These are phyloP conservation scores for Spathaspora passalidarum DNA, from an alignment of 805 yeast species.

Conservation along the genomic window DNA sequence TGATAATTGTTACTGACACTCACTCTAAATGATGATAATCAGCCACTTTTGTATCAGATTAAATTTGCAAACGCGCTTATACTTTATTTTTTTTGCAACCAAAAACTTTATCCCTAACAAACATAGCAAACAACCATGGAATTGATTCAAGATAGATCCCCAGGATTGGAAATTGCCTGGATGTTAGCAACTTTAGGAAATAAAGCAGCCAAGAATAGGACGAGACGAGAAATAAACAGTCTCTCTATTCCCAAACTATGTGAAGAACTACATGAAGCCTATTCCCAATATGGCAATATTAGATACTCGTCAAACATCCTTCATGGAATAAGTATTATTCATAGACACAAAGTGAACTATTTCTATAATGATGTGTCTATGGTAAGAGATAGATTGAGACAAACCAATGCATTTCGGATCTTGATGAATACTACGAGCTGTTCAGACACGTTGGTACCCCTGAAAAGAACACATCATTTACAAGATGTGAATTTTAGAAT, in stretches of 20 bases:
- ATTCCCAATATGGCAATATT: constrained; percentile 6
- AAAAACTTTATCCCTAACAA: not conserved
- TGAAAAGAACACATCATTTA: not conserved
- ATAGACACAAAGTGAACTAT: constrained; percentile 47
- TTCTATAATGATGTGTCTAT: constrained; percentile 30
- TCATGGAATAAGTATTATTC: constrained; percentile 47
- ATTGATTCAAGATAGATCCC: constrained; percentile 1
- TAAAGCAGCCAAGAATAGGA: constrained; percentile 23
- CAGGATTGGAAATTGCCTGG: constrained; percentile 28
- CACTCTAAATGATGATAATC: not conserved
- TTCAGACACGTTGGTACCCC: not conserved
- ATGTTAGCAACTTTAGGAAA: constrained; percentile 42
- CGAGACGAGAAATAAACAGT: constrained; percentile 29
- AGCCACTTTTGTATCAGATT: too few relatives aligned
- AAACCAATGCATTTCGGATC: not conserved
- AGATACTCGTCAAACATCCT: constrained; percentile 43
- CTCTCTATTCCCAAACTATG: constrained; percentile 45
- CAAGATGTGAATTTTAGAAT: constrained; percentile 27
- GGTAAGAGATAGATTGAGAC: constrained; percentile 3
- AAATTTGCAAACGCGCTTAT: not conserved
- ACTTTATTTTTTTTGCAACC: constrained; percentile 3
- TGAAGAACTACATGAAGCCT: constrained; percentile 9
- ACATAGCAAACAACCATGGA: not conserved
- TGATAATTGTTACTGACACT: not conserved
- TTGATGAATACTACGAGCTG: not conserved